Evolutionary conservation across 129 eudicot genomes (phyloP).

Genomic region (Ambrosia artemisiifolia): DNA sequence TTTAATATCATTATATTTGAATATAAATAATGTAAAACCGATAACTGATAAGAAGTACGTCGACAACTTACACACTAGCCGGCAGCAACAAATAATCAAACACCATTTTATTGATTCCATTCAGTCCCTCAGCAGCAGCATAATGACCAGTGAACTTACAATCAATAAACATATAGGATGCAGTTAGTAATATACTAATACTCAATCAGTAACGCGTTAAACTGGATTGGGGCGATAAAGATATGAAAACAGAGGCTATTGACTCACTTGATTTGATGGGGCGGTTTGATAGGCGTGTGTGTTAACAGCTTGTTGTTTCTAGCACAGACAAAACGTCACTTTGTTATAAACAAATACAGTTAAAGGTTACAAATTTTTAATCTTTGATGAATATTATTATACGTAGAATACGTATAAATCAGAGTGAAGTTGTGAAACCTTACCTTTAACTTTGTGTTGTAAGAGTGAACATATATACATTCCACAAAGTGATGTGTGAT

Average conservation of each 20-base stretch:
- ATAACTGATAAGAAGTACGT: neutral
- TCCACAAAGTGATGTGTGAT: constrained; percentile 71
- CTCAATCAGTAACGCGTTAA: neutral
- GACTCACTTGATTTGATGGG: constrained; percentile 54
- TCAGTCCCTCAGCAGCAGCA: constrained; percentile 28
- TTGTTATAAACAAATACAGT: neutral
- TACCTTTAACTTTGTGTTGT: constrained; percentile 58
- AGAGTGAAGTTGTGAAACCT: neutral
- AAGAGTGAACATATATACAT: constrained; percentile 57
- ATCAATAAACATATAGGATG: neutral
- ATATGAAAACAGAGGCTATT: neutral
- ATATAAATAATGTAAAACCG: no score
- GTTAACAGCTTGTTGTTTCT: constrained; percentile 39
- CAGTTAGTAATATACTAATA: neutral
- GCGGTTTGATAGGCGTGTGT: constrained; percentile 40
- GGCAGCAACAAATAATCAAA: constrained; percentile 52
- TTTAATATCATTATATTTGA: no score
- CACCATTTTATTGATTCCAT: constrained; percentile 44
- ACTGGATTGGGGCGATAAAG: neutral
- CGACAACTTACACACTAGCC: constrained; percentile 50
- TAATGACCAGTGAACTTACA: constrained; percentile 44
- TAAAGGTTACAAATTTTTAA: neutral
- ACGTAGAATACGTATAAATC: neutral
- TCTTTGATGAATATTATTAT: neutral
- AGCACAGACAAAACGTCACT: constrained; percentile 9